Evolutionary conservation across 2,329 filamentous ascomycete genomes (phyloP), one percentile per base, ranked within the genome.

Genomic region (Colletotrichum limetticola): DNA sequence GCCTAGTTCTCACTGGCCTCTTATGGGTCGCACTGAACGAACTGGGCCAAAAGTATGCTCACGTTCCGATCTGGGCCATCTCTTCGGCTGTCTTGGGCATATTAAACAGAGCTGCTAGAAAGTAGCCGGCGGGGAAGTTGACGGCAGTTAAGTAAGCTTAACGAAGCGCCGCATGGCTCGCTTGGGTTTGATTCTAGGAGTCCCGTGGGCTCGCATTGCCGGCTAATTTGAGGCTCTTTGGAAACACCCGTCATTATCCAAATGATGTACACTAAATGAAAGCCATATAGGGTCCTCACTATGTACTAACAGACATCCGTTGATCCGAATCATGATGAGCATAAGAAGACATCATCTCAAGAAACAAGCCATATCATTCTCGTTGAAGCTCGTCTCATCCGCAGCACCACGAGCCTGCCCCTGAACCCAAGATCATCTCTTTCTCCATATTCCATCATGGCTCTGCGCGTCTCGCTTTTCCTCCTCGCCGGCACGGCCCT

Each of bases 401-500:
- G 3, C 37, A 42, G 37, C 37, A 42, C 16, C 37, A 42, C 37
- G 37, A 42, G 16, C 37, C 37, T 42, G 28, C 2, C 37, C 16
- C 37, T 42, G 16, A 49, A 49, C 19, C 24, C 5, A 35, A 37
- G 4, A 30, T 19, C 28, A 12, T 9, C 3, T 16, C 14, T 8
- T 12, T 67, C 26, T n/a, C 24, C 26, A 28, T 7, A 52, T 26
- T 12, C 3, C 24, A 65, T 16, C 3, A 71, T 71, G 53, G 11
- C 53, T 22, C 24, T 65, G 2, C 53, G 66, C 26, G n/a, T 52
- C 9, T 53, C 59, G 7, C 6, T 65, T 28, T 24, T 62, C 8
- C 67, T 75, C 19, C 71, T 83, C 74, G 81, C 83, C 77, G 80
- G 82, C 68, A 77, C 82, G 65, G 82, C 79, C 42, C 76, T 81